Conservation (phyloP, 2,329 filamentous ascomycete genomes). For the Cladophialophora exuberans region DNA sequence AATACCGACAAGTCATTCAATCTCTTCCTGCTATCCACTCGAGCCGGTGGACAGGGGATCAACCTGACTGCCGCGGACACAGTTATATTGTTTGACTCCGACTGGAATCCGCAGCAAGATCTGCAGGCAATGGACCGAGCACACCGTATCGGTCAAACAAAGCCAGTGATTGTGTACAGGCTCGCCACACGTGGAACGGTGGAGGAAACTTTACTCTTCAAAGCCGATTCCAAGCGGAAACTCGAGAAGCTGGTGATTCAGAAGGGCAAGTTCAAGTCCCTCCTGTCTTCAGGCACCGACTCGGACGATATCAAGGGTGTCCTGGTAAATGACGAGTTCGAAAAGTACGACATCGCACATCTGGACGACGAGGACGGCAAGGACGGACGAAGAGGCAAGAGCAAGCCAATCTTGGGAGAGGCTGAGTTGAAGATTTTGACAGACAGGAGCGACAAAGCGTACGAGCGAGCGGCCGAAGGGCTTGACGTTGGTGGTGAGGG, state of each 20-base stretch:
- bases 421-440: constrained; percentile 77
- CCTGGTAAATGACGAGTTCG: constrained; percentile 59
- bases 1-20: constrained; percentile 68
- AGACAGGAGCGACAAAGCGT: constrained; percentile 71
- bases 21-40: constrained; percentile 85
- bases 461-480: constrained; percentile 75
- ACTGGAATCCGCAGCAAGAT: constrained; percentile 98
- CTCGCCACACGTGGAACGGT: constrained; percentile 92
- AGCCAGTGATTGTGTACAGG: constrained; percentile 89
- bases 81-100: constrained; percentile 84
- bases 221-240: constrained; percentile 86
- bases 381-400: constrained; percentile 37
- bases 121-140: constrained; percentile 94
- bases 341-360: constrained; percentile 59
- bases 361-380: constrained; percentile 20
- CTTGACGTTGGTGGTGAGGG: constrained; percentile 66
- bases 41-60: constrained; percentile 93
- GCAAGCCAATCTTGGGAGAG: constrained; percentile 66
- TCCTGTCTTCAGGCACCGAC: constrained; percentile 50
- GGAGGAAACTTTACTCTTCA: constrained; percentile 82
- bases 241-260: constrained; percentile 95
- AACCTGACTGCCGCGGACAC: constrained; percentile 91
- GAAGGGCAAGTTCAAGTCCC: constrained; percentile 79
- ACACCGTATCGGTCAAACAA: constrained; percentile 90
- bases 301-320: constrained; percentile 28